Base-by-base conservation (phyloP, 768 basidiomycete species). In the Pholiota microspora region DNA sequence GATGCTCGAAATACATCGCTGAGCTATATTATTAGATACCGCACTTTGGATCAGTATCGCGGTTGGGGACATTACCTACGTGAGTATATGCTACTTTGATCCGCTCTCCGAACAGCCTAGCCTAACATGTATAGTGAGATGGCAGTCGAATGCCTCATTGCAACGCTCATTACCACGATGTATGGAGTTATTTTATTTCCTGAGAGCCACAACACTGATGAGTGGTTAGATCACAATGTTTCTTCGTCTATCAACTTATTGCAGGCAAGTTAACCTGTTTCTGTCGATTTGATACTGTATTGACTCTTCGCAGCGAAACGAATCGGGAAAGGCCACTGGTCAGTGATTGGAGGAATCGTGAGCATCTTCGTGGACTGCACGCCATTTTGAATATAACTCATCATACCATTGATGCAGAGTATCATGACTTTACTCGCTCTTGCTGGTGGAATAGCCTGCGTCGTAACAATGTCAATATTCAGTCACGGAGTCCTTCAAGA, bases 141-240 rank as follows among this genome's bases (percentile, higher is more conserved):
- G 40, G 51, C 51, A 3, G 40, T 51, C 36, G 51, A 51, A 42
- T 51, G 51, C 51, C 51, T 51, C 3, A 51, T 44, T 31, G 51
- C 51, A 29, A 51, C 51, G 13, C 40, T 51, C 7, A 51, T 51
- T 13, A 51, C 51, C 7, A 51, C 40, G 2, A 31, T 51, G 51
- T 45, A 51, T 29, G 51, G 31, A 24, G n/a, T n/a, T n/a, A n/a
- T n/a, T n/a, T n/a, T n/a, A n/a, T n/a, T n/a, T n/a, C n/a, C n/a
- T n/a, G n/a, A n/a, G n/a, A n/a, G n/a, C n/a, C n/a, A n/a, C n/a
- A n/a, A n/a, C n/a, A n/a, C n/a, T n/a, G n/a, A n/a, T n/a, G n/a
- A n/a, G n/a, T n/a, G n/a, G n/a, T n/a, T n/a, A 51, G 51, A 3
- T 51, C 51, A 3, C 51, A 51, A 42, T 45, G 40, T 13, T 51